Evolutionary conservation across 306 rosid species (phyloP).

Genomic region (Quercus cerris): DNA sequence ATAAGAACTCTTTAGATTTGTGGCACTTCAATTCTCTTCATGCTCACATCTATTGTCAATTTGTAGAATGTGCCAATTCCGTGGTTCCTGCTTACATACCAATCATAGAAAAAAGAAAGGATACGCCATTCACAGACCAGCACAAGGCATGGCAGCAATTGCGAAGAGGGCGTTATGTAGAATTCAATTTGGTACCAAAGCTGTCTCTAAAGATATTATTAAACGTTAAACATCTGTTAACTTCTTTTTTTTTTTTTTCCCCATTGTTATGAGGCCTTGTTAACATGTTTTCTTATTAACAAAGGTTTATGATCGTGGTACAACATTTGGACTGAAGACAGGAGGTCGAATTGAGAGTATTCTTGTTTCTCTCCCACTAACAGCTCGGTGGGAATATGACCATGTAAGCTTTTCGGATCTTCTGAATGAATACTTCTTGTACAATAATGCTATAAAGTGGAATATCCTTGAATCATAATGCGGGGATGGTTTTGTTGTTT

Average conservation of each 20-base stretch:
- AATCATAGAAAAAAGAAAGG: constrained; percentile 88
- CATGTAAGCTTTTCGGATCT: constrained; percentile 55
- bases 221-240: background rate
- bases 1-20: constrained; percentile 1
- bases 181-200: constrained; percentile 81
- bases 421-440: constrained; percentile 3
- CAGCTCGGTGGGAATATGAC: constrained; percentile 96
- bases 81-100: constrained; percentile 93
- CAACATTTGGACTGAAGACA: constrained; percentile 96
- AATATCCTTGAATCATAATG: constrained; percentile 9
- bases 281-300: background rate
- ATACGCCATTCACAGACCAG: constrained; percentile 64
- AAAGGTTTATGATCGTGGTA: constrained; percentile 96
- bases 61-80: constrained; percentile 91
- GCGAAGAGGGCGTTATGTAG: constrained; percentile 94
- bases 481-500: constrained; percentile 19
- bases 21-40: constrained; percentile 5
- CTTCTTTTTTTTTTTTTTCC: background rate
- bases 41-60: constrained; percentile 6
- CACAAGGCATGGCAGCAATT: constrained; percentile 96
- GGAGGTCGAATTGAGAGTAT: constrained; percentile 99
- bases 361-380: constrained; percentile 94
- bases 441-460: background rate
- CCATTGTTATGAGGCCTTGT: background rate
- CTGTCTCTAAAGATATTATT: background rate